A percentile compares a stretch with the other conserved stretches of the same genome.
Conservation (phyloP, 192 early-diverging fungal genomes). For the Chytriomyces confervae region DNA sequence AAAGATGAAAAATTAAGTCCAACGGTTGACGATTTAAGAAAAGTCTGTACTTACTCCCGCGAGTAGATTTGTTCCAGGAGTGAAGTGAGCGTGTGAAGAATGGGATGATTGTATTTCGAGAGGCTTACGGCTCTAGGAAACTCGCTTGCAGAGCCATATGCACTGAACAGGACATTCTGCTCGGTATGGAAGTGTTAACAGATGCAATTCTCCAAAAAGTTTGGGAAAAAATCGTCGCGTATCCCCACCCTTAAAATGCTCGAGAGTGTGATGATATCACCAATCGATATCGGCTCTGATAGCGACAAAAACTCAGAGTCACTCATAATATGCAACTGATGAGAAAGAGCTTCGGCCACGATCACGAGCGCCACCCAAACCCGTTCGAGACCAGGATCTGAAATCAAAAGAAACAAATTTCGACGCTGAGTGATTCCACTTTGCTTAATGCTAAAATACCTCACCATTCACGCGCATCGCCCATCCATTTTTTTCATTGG, state of each 20-base stretch:
- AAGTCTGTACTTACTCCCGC: conserved; percentile 62
- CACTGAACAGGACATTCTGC: conserved; percentile 73
- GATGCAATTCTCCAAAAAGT: conserved; percentile 11
- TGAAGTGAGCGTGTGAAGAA: conserved; percentile 52
- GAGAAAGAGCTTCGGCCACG: conserved; percentile 74
- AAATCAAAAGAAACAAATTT: background rate
- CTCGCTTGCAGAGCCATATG: conserved; percentile 70
- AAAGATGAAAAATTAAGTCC: background rate
- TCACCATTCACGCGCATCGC: background rate
- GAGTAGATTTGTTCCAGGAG: conserved; percentile 78
- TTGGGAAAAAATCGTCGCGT: conserved; percentile 20
- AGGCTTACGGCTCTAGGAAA: background rate
- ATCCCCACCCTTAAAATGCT: conserved; percentile 57
- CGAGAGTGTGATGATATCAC: conserved; percentile 61
- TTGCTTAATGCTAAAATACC: too few species aligned
- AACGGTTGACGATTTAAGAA: background rate
- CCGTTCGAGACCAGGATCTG: background rate
- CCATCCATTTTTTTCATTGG: background rate
- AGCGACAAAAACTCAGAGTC: conserved; percentile 85
- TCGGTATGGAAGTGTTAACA: conserved; percentile 36
- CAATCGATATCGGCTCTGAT: conserved; percentile 48
- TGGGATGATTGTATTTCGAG: conserved; percentile 9
- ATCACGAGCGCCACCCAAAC: conserved; percentile 70
- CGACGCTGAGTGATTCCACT: too few species aligned
- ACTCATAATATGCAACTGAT: conserved; percentile 76